Evolutionary conservation across 805 yeast species (phyloP), one percentile per base, ranked within the genome.

Genomic region (Ogataea trehaloabstinens): DNA sequence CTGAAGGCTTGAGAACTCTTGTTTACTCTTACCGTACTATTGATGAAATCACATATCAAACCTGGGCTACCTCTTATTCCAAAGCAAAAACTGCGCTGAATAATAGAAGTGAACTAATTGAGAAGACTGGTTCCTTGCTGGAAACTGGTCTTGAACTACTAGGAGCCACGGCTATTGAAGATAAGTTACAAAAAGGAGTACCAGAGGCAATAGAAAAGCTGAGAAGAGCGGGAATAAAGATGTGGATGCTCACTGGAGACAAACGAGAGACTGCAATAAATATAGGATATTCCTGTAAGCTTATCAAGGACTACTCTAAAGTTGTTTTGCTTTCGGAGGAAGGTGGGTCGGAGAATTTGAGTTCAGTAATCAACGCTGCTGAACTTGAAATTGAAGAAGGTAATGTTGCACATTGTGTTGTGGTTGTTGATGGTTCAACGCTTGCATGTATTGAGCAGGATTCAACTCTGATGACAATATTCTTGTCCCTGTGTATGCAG

Each of bases 201-300:
- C 84, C 97, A 17, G 96, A 90, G 38, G 78, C 98, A 0, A 90
- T 93, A 46, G 97, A 88, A 42, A 89, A 88, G 55, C 71, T 93
- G 35, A 76, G 95, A 51, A 73, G 95, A 46, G 98, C 99, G 0
- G 96, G 96, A 2, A 88, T 93, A 41, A 87, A 83, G 54, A 65
- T 93, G 71, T 93, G 99, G 99, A 93, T 93, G 97, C 68, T 93
- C 34, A 93, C 99, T 0, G 99, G 99, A 31, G 99, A 93, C 60
- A 95, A 95, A 58, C 71, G 97, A 42, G 99, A 93, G 62, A 93
- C 99, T 0, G 99, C 99, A 1, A 89, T 93, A 44, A 93, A 89
- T 56, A 91, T 93, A 61, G 99, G 98, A 1, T 86, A 90, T 55
- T 85, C 99, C 5, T 93, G 99, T 61, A 80, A 88, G 24, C 68